Evolutionary conservation across 2,329 filamentous ascomycete genomes (phyloP), one percentile per base, ranked within the genome.

Genomic region (Lachnellula hyalina): DNA sequence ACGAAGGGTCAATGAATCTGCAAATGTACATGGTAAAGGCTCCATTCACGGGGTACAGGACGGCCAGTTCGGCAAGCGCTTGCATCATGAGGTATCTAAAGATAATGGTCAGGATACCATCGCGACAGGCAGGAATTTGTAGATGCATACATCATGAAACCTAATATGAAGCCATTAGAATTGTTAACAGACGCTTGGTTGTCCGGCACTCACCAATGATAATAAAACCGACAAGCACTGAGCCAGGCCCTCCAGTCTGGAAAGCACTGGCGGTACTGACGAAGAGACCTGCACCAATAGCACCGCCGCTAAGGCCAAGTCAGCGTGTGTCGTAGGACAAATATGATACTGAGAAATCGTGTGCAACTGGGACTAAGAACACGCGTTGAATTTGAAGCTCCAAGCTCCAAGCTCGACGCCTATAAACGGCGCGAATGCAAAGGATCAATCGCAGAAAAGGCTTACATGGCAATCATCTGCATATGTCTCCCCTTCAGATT

Each of bases 11-110:
- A 11, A 96, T 72, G 65, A 96, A 96, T 9, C 93, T 84, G 23
- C 90, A 96, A n/a, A 91, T 93, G 74, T 92, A 96, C 6, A 90
- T 85, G 1, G 90, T 89, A 69, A 96, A 96, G 11, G 90, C 94
- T 53, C 92, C 93, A 19, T 91, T 87, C 23, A 96, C 87, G 2
- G 92, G 92, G 65, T 92, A 96, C n/a, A 90, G 74, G 23, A 96
- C 91, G 23, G 92, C 90, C 71, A 97, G 82, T 71, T 97, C 93
- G 60, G 92, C 93, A 32, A 96, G 78, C 0, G 91, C 90, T 66
- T 96, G 91, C 36, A 40, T 40, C 36, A 40, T 17, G 9, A 40
- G 36, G 15, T 40, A 40, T 7, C 36, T 40, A 40, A 40, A 12
- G 2, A 32, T 4, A 32, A 32, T 32, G 1, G 9, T 32, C 1